Conservation (phyloP, 2,329 filamentous ascomycete species). For the Hymenoscyphus scutula region DNA sequence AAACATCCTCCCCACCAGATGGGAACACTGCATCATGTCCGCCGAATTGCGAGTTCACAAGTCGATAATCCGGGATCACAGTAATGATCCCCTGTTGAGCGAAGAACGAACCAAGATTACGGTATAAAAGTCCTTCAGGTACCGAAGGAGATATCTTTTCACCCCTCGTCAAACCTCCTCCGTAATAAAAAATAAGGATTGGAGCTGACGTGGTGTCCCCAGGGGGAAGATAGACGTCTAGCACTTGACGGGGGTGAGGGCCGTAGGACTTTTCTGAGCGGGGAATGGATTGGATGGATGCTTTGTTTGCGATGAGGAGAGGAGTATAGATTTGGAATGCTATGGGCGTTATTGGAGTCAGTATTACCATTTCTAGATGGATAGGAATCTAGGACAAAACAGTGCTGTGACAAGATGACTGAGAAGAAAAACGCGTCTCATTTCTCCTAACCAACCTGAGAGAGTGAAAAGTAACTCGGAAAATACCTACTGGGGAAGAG, state of each 20-base stretch:
- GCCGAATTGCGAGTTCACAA: constrained; percentile 25
- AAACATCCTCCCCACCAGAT: constrained; percentile 34
- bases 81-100: constrained; percentile 27
- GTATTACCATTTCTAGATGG: constrained; percentile 6
- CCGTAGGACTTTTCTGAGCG: constrained; percentile 28
- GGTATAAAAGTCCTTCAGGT: constrained; percentile 28
- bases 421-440: too few species aligned
- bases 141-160: constrained; percentile 26
- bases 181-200: constrained; percentile 34
- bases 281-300: constrained; percentile 27
- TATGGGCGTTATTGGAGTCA: too few species aligned
- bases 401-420: too few species aligned
- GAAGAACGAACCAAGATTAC: constrained; percentile 35
- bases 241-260: constrained; percentile 31
- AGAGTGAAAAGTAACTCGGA: too few species aligned
- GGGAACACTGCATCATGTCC: constrained; percentile 32
- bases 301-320: constrained; percentile 25
- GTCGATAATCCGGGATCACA: constrained; percentile 32
- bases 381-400: too few species aligned
- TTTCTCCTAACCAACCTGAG: too few species aligned
- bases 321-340: constrained; percentile 30
- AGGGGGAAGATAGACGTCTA: constrained; percentile 29
- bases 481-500: constrained; percentile 13
- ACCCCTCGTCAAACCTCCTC: constrained; percentile 32
- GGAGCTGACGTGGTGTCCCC: constrained; percentile 19